Evolutionary conservation across 345 rosid genomes (phyloP).

Genomic region (Eucalyptus rudis): DNA sequence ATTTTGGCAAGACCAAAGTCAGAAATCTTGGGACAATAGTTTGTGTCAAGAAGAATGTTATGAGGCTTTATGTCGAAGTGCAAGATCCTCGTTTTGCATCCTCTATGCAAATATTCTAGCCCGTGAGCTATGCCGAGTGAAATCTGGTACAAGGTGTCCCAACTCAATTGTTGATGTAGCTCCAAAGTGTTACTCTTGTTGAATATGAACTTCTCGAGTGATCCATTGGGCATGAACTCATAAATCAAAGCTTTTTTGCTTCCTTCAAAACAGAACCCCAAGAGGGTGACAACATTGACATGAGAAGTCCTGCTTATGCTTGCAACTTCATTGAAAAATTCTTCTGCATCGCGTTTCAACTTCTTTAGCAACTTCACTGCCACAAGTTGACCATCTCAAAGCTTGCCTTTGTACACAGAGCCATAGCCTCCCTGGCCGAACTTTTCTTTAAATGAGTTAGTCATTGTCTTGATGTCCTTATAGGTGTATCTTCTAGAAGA

Average conservation of each 20-base stretch:
- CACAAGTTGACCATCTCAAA: too few relatives aligned
- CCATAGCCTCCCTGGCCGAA: too few relatives aligned
- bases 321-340: too few relatives aligned
- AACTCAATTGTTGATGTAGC: not conserved
- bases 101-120: constrained; percentile 29
- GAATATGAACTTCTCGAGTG: constrained; percentile 17
- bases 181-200: not conserved
- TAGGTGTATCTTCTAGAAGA: too few relatives aligned
- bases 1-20: constrained; percentile 40
- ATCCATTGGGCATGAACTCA: constrained; percentile 23
- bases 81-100: not conserved
- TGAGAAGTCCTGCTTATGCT: too few relatives aligned
- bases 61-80: constrained; percentile 44
- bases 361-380: too few relatives aligned
- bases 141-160: constrained; percentile 8
- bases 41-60: constrained; percentile 26
- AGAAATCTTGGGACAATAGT: constrained; percentile 25
- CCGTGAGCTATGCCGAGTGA: constrained; percentile 16
- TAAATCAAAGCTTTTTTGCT: constrained; percentile 6
- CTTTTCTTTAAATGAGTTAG: too few relatives aligned
- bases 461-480: too few relatives aligned
- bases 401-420: too few relatives aligned
- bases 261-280: constrained; percentile 11
- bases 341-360: too few relatives aligned
- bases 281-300: not conserved